Evolutionary conservation across 345 rosid species (phyloP).

Genomic region (Dipteronia dyeriana): DNA sequence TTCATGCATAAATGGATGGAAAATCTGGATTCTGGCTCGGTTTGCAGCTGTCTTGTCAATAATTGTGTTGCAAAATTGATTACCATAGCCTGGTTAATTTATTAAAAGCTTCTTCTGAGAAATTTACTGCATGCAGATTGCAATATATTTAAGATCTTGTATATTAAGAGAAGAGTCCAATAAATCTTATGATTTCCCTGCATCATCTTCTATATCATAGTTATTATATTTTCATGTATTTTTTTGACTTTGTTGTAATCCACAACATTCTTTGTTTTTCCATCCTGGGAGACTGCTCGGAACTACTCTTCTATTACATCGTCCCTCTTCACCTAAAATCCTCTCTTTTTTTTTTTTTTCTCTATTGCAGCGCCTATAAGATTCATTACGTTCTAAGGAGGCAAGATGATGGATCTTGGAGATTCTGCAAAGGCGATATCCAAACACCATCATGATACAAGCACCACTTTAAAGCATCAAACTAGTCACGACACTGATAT

Average conservation of each 20-base stretch:
- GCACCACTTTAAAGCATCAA: not conserved
- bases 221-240: not conserved
- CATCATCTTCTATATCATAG: not conserved
- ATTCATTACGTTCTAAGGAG: conserved; percentile 67
- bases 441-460: conserved; percentile 50
- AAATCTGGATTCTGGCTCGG: not conserved
- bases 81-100: not conserved
- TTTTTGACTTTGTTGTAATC: not conserved
- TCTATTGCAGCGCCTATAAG: conserved; percentile 63
- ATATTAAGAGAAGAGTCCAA: not conserved
- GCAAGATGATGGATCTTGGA: conserved; percentile 89
- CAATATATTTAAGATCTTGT: not conserved
- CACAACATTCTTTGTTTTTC: not conserved
- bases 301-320: not conserved
- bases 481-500: not conserved
- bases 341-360: no score
- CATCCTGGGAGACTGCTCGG: not conserved
- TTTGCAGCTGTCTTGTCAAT: not conserved
- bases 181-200: not conserved
- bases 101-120: not conserved
- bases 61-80: not conserved
- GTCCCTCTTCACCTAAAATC: not conserved
- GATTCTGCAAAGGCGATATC: conserved; percentile 72
- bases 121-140: not conserved
- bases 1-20: not conserved